Evolutionary conservation across 345 rosid species (phyloP), one percentile per base, ranked within the genome.

Genomic region (Acer negundo): DNA sequence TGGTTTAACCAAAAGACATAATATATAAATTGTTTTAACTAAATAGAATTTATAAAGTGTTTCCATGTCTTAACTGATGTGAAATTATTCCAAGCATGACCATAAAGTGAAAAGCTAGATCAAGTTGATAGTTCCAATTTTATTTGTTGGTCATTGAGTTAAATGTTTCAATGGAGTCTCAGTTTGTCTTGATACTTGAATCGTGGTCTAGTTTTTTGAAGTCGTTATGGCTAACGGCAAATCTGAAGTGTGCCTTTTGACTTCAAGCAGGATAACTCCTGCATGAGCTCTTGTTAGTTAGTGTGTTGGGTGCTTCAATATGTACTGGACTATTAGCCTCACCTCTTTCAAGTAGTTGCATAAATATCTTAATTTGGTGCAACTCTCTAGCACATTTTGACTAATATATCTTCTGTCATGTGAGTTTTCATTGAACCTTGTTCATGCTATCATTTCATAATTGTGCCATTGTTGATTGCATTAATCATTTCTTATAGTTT

Each of bases 101-200:
- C 28, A 15, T 40, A 47, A 22, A 17, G 11, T 20, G 24, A 5
- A 58, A n/a, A 11, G 66, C 40, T 56, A 22, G 67, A 40, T 38
- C 66, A 20, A 59, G 22, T 72, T 16, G 67, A 38, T 72, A 10
- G 46, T 42, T 72, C 49, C 31, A n/a, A 56, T 55, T 71, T 46
- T 26, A 55, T 53, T 46, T 28, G 35, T 31, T 31, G 26, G 28
- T 55, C 75, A 31, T 7, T 7, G 51, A 7, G 22, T 55, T 71
- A 26, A 10, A 31, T 38, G 59, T 51, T 35, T 35, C 6, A 6
- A 35, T 35, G 38, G 6, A 35, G 38, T 35, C 38, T 35, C 6
- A 4, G 38, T 35, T 35, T 35, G 38, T 35, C 38, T 35, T 35
- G 38, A 35, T 35, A 35, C 38, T 35, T 4, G 38, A 35, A 6